These are phyloP conservation scores for Termitomyces titanicus DNA, from an alignment of 768 basidiomycete genomes.

Conservation along the genomic window DNA sequence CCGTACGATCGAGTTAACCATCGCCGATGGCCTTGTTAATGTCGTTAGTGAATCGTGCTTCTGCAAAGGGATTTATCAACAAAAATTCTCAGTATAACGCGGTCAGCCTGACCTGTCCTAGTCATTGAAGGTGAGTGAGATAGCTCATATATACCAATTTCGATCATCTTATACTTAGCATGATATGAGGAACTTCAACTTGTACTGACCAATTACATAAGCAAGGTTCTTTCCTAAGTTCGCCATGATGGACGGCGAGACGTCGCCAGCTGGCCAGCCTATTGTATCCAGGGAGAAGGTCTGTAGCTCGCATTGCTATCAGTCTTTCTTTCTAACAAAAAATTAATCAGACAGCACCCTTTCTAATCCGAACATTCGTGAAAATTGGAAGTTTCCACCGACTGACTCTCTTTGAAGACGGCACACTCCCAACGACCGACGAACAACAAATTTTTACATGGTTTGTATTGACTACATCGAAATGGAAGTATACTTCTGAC, in stretches of 20 bases:
- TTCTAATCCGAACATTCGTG: constrained; percentile 78
- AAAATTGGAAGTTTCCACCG: constrained; percentile 81
- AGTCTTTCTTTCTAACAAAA: constrained; percentile 2
- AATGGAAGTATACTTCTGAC: neutral
- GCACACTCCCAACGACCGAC: constrained; percentile 70
- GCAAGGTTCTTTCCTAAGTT: neutral
- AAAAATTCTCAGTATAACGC: too few relatives aligned
- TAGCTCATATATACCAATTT: too few relatives aligned
- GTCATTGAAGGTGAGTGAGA: too few relatives aligned
- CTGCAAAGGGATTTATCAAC: too few relatives aligned
- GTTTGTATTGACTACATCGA: constrained; percentile 31
- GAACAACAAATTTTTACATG: constrained; percentile 84
- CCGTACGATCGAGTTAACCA: too few relatives aligned
- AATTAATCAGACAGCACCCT: constrained; percentile 71
- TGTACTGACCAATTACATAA: constrained; percentile 4
- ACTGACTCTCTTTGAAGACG: constrained; percentile 72
- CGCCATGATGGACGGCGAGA: constrained; percentile 1
- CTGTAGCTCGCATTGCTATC: neutral
- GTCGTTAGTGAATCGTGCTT: too few relatives aligned
- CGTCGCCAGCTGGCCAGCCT: constrained; percentile 36
- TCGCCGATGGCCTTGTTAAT: too few relatives aligned
- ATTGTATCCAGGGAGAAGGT: constrained; percentile 60
- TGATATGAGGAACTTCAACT: too few relatives aligned
- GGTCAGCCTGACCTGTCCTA: too few relatives aligned
- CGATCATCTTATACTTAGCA: too few relatives aligned